Evolutionary conservation across 2,329 filamentous ascomycete species (phyloP).

Genomic region (Trichoderma brevicompactum): DNA sequence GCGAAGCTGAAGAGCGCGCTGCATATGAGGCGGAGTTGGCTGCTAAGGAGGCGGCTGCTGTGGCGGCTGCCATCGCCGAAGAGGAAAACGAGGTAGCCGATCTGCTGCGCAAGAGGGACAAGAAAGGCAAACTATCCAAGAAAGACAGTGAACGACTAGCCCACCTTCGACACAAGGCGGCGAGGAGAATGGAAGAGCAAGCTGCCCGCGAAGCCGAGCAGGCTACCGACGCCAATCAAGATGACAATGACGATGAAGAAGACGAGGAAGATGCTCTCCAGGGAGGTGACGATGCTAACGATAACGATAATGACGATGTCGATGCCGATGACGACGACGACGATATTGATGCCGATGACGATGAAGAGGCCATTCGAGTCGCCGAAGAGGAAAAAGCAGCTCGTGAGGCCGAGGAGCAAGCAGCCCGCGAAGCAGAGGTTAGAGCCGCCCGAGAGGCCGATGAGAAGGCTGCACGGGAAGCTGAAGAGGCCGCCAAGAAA

Average conservation of each 20-base stretch:
- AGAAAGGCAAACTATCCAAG: conserved; percentile 21
- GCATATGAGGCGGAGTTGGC: conserved; percentile 28
- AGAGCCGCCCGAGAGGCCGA: conserved; percentile 36
- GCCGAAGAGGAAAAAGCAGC: conserved; percentile 32
- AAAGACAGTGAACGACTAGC: conserved; percentile 19
- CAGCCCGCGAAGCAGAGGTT: conserved; percentile 33
- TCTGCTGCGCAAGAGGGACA: conserved; percentile 17
- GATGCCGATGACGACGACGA: conserved; percentile 41
- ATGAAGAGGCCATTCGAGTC: conserved; percentile 31
- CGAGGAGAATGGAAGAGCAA: conserved; percentile 28
- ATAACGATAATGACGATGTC: conserved; percentile 32
- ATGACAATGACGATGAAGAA: conserved; percentile 12
- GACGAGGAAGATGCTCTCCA: conserved; percentile 30
- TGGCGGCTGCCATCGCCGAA: conserved; percentile 14
- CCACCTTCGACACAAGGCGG: conserved; percentile 10
- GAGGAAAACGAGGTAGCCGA: conserved; percentile 20
- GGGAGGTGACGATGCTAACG: conserved; percentile 40
- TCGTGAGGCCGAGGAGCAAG: conserved; percentile 31
- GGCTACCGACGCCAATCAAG: conserved; percentile 18
- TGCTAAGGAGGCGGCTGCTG: conserved; percentile 15
- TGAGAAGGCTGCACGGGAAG: conserved; percentile 32
- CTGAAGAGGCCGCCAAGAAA: conserved; percentile 42
- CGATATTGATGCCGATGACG: conserved; percentile 33
- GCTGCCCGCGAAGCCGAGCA: conserved; percentile 28
- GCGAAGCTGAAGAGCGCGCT: conserved; percentile 34